Evolutionary conservation across 306 rosid species (phyloP).

Genomic region (Carpinus fangiana): DNA sequence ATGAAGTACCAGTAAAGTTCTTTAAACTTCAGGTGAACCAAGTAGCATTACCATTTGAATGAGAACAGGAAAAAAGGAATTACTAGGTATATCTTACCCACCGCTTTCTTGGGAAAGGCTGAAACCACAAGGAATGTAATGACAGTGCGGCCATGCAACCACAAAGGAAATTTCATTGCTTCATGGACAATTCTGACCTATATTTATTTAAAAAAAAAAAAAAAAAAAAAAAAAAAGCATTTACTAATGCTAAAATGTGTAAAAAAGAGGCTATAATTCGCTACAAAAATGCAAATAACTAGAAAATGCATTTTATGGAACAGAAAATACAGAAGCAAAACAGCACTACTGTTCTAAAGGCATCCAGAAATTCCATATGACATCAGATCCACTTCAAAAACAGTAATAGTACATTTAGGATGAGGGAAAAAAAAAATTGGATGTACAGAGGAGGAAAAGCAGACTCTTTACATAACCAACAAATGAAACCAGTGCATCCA

Average conservation of each 20-base stretch:
- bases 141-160: slow-evolving; percentile 80
- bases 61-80: slow-evolving; percentile 14
- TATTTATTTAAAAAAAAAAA: slow-evolving; percentile 25
- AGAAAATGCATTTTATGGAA: background rate
- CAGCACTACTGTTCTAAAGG: background rate
- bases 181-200: slow-evolving; percentile 86
- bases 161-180: slow-evolving; percentile 88
- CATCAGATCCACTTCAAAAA: background rate
- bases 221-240: slow-evolving; percentile 19
- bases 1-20: slow-evolving; percentile 6
- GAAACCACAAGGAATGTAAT: slow-evolving; percentile 72
- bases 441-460: background rate
- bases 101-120: slow-evolving; percentile 76
- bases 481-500: background rate
- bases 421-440: background rate
- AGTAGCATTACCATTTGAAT: slow-evolving; percentile 7
- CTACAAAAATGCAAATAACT: background rate
- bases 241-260: background rate
- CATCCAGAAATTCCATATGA: background rate
- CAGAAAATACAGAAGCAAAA: background rate
- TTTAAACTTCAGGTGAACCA: slow-evolving; percentile 8
- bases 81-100: slow-evolving; percentile 76
- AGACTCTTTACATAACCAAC: background rate
- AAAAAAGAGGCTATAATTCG: background rate
- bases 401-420: background rate